These are phyloP conservation scores for Pleurotus giganteus DNA, from an alignment of 768 basidiomycete genomes.

Conservation along the genomic window DNA sequence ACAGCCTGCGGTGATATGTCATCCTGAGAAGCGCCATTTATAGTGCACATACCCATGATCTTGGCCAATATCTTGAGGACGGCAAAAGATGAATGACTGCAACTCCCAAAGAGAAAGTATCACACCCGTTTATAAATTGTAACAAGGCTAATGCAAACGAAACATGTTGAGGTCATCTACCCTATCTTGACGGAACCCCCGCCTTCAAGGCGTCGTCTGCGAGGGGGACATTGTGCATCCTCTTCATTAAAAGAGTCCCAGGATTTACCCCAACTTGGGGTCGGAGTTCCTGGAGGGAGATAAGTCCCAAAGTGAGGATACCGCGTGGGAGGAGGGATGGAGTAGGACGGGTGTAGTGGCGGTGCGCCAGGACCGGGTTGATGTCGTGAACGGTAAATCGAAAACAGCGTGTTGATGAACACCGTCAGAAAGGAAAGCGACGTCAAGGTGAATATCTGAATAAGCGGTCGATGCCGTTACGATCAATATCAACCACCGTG, in stretches of 20 bases:
- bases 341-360: constrained; percentile 35
- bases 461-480: background rate
- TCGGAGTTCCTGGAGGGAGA: constrained; percentile 45
- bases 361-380: constrained; percentile 38
- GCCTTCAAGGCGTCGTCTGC: constrained; percentile 56
- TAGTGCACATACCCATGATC: no score
- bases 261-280: constrained; percentile 44
- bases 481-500: constrained; percentile 10
- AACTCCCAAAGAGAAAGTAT: no score
- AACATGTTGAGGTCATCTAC: constrained; percentile 28
- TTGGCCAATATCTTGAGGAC: no score
- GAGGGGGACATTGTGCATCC: constrained; percentile 42
- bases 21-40: no score
- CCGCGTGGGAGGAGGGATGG: constrained; percentile 36
- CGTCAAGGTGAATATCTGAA: constrained; percentile 69
- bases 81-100: no score
- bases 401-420: constrained; percentile 78
- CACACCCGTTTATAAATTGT: no score
- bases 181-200: constrained; percentile 55
- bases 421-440: constrained; percentile 75
- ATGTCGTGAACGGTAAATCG: constrained; percentile 70
- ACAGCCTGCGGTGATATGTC: no score
- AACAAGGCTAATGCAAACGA: constrained; percentile 5
- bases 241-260: constrained; percentile 35
- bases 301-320: constrained; percentile 48